Conservation (phyloP, 129 eudicot species). For the Cynara cardunculus region DNA sequence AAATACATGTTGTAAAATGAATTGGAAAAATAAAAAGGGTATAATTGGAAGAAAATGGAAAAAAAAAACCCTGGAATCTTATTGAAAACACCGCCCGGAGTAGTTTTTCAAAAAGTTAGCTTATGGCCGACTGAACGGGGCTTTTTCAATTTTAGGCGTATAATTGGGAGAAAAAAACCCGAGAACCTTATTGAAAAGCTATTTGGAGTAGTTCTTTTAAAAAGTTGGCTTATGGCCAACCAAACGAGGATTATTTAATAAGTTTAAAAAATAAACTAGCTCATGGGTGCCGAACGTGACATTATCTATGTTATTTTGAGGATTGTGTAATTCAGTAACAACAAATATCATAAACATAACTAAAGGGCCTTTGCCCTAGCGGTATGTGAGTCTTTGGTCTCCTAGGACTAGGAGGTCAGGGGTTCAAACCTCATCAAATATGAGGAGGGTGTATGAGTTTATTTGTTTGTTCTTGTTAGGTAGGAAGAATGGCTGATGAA, state of each 20-base stretch:
- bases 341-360: too few species aligned
- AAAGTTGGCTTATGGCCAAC: not conserved
- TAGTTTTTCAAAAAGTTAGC: not conserved
- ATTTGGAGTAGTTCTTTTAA: not conserved
- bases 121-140: not conserved
- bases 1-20: not conserved
- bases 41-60: too few species aligned
- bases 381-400: too few species aligned
- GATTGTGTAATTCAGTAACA: too few species aligned
- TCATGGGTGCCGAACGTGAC: not conserved
- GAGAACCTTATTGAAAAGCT: not conserved
- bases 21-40: not conserved
- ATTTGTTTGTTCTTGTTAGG: conserved; percentile 4
- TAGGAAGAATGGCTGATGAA: conserved; percentile 20
- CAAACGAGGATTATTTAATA: not conserved
- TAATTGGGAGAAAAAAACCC: not conserved
- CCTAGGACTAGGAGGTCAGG: too few species aligned
- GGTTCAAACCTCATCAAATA: too few species aligned
- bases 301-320: too few species aligned
- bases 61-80: too few species aligned
- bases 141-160: not conserved
- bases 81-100: not conserved
- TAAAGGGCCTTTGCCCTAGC: too few species aligned
- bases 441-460: too few species aligned
- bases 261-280: not conserved